Evolutionary conservation across 805 yeast species (phyloP), one percentile per base, ranked within the genome.

Genomic region (Wickerhamiella azymoides): DNA sequence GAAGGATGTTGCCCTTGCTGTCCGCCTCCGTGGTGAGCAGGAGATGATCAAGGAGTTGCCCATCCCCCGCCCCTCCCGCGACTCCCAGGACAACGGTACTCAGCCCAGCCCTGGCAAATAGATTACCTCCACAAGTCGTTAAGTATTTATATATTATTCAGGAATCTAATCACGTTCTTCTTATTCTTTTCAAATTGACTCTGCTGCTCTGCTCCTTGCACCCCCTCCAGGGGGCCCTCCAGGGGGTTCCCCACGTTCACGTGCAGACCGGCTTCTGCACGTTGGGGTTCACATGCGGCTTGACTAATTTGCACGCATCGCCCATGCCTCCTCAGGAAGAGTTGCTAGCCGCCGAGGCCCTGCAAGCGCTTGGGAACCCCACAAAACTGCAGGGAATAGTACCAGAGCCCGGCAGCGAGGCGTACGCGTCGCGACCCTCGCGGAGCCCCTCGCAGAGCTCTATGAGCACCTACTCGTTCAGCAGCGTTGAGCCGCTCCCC

Each of bases 21-120:
- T 92, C 73, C 84, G 93, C 75, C 80, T 82, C 67, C 80, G 93
- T 68, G 93, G 92, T 63, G 92, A 80, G 73, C 77, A 84, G 73
- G 71, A 30, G 17, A 16, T 24, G 24, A 35, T 40, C 25, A 28
- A 40, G 43, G 37, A 30, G 28, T 26, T 19, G 18, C 32, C 43
- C 25, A 17, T 36, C 10, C n/a, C n/a, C 24, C 24, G 24, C 24
- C 24, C 24, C 24, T 21, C 24, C 24, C 24, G 24, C 24, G 24
- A 21, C 24, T 21, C 24, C 24, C 24, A 21, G 24, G 24, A 21
- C 24, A 21, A 21, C 7, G 24, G 24, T 21, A 21, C 24, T 21
- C 24, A 21, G 24, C 24, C 24, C 24, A 21, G 24, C 24, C 24
- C 24, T 21, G 24, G 24, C 24, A 21, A 21, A 21, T 21, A 21